Percentiles rank a stretch among this genome's conserved stretches.
Evolutionary conservation across 768 basidiomycete species (phyloP).

Genomic region (Rossbeevera mucosa): DNA sequence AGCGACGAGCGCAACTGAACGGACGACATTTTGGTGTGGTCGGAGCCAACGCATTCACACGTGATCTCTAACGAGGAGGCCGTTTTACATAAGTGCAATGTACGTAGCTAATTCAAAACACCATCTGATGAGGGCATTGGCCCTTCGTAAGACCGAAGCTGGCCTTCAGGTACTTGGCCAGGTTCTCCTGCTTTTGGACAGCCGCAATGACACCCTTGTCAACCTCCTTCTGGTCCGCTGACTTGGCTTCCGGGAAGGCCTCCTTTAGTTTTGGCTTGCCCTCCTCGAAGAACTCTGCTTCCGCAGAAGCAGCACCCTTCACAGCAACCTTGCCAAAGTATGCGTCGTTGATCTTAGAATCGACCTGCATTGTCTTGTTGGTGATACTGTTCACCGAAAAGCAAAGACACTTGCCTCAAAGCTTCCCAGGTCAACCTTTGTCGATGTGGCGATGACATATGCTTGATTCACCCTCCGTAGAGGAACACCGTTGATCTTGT

Average conservation of each 20-base stretch:
- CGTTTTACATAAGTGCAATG: constrained; percentile 14
- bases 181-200: constrained; percentile 86
- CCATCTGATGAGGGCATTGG: constrained; percentile 92
- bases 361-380: constrained; percentile 47
- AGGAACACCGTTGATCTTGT: constrained; percentile 97
- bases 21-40: too few species aligned
- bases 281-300: constrained; percentile 95
- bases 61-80: constrained; percentile 15
- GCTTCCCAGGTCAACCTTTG: constrained; percentile 76
- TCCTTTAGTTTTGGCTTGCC: constrained; percentile 90
- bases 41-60: constrained; percentile 9
- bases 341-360: constrained; percentile 87
- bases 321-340: constrained; percentile 83
- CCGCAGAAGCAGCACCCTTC: constrained; percentile 74
- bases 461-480: constrained; percentile 97
- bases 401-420: constrained; percentile 56
- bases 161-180: constrained; percentile 89
- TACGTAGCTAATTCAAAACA: constrained; percentile 54
- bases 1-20: constrained; percentile 4
- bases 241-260: constrained; percentile 79
- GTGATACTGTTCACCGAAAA: neutral
- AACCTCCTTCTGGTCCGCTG: constrained; percentile 85
- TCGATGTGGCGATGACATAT: constrained; percentile 97
- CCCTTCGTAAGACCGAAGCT: constrained; percentile 95
- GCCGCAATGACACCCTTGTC: constrained; percentile 77